Base-by-base conservation (phyloP, 2,329 filamentous ascomycete genomes). In the Geosmithia putterillii region DNA sequence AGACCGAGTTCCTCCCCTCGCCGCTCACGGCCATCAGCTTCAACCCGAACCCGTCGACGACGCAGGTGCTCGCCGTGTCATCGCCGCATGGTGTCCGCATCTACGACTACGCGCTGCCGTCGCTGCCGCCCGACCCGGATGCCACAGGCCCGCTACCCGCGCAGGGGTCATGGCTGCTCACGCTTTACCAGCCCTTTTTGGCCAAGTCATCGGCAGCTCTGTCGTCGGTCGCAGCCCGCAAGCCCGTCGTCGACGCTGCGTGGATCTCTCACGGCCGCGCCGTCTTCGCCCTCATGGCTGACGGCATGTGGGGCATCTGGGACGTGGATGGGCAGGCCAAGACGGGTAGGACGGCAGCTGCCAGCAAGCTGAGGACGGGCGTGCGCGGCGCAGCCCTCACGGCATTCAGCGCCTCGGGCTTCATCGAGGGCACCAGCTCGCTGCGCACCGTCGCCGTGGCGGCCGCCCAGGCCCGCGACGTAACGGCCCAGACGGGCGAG, bases 291-390 rank as follows among this genome's bases (percentile, higher is more conserved):
- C 62, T 82, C 2, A 61, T 81, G 3, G 71, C 73, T 1, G 79
- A 82, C 50, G 79, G 78, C 7, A 76, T 78, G 54, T 82, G 79
- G 79, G 79, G 76, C 14, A 73, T 82, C 28, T 82, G 78, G 78
- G 78, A 82, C 51, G 67, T 82, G 38, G 74, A 81, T 47, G 74
- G 76, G 2, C 28, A 14, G 6, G 28, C 15, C 23, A 25, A 6
- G 28, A 56, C 67, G 32, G 52, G 55, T 12, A 47, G 59, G 10
- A 57, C 66, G 40, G 56, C 66, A 45, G 55, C 65, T 0, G 56
- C 76, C 4, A 66, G 75, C 20, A 74, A 69, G 50, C 60, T 73
- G 25, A 66, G 66, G 44, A 60, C 67, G 41, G 73, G 74, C 6
- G 65, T 78, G 28, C 66, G 67, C 17, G 77, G 77, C 32, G 74